These are phyloP conservation scores for Collybiopsis confluens DNA, from an alignment of 768 basidiomycete species.

Conservation along the genomic window DNA sequence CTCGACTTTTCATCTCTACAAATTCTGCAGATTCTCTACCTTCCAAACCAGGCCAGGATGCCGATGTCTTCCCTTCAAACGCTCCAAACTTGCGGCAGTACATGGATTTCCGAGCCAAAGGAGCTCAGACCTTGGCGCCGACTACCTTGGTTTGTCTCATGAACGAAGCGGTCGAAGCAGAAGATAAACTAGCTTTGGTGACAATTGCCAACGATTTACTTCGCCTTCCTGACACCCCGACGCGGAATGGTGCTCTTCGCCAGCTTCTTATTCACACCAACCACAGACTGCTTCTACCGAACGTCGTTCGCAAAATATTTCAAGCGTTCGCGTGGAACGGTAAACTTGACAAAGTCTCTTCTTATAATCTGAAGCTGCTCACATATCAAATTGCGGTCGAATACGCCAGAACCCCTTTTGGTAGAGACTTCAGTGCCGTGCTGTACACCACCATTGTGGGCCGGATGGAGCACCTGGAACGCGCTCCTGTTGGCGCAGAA, in stretches of 20 bases:
- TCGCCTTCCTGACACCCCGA: neutral
- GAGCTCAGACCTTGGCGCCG: neutral
- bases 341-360: neutral
- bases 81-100: neutral
- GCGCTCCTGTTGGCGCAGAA: neutral
- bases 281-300: neutral
- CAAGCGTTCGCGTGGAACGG: neutral
- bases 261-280: neutral
- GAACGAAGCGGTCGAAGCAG: neutral
- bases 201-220: neutral
- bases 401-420: neutral
- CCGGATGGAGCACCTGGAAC: neutral
- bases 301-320: conserved; percentile 10
- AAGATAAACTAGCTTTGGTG: neutral
- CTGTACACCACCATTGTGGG: neutral
- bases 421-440: neutral
- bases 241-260: neutral
- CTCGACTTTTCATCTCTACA: neutral
- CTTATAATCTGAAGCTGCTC: neutral
- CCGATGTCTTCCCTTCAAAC: neutral
- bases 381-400: neutral
- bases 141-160: neutral
- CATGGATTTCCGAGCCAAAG: neutral
- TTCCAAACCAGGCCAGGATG: neutral
- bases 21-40: neutral